Conservation (phyloP, 441 rosid species). For the Adansonia rubrostipa region DNA sequence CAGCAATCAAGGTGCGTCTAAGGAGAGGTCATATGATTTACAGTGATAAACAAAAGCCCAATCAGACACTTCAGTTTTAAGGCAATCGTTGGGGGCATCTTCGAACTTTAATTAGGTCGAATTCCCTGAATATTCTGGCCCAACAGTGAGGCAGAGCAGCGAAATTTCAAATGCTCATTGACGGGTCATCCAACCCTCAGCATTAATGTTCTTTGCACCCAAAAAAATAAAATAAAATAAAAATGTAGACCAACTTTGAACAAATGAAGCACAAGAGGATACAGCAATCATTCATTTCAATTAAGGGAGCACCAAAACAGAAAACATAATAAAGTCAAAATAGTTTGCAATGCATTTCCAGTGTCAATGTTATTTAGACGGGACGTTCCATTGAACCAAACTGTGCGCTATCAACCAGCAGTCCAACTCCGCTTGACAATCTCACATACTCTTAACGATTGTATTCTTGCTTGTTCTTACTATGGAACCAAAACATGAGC, state of each 20-base stretch:
- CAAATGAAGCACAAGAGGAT: not conserved
- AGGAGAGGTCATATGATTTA: not conserved
- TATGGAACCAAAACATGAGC: slow-evolving; percentile 25
- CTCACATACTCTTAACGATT: slow-evolving; percentile 59
- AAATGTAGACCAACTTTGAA: not conserved
- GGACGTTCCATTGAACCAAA: slow-evolving; percentile 24
- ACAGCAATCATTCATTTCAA: slow-evolving; percentile 28
- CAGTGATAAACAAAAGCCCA: not conserved
- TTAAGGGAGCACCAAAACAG: slow-evolving; percentile 30
- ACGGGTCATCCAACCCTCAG: too few relatives aligned
- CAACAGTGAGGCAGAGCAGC: too few relatives aligned
- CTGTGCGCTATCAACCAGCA: slow-evolving; percentile 45
- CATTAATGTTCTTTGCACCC: not conserved
- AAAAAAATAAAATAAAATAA: not conserved
- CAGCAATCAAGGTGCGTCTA: not conserved
- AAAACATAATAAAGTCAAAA: slow-evolving; percentile 32
- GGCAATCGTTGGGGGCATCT: too few relatives aligned
- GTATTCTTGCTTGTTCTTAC: slow-evolving; percentile 68
- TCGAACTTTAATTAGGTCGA: too few relatives aligned
- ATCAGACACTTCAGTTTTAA: not conserved
- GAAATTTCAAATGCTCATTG: too few relatives aligned
- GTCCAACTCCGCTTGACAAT: slow-evolving; percentile 74
- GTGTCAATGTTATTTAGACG: slow-evolving; percentile 33
- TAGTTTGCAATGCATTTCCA: slow-evolving; percentile 24
- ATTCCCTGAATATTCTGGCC: too few relatives aligned